Percentiles rank a stretch among this genome's conserved stretches.
Conservation (phyloP, 129 eudicot species). For the Centella asiatica region DNA sequence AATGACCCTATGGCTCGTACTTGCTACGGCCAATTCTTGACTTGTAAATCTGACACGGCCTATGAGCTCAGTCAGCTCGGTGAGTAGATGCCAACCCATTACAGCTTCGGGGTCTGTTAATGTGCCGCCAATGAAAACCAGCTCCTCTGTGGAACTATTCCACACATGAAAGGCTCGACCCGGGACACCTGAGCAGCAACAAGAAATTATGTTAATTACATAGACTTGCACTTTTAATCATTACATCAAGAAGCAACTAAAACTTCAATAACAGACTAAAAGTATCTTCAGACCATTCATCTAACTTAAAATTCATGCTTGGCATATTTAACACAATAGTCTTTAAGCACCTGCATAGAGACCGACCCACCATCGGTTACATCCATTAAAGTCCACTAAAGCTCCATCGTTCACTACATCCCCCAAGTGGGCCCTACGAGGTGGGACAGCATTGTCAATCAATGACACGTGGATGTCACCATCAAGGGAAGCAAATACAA, state of each 20-base stretch:
- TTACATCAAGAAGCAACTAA: background rate
- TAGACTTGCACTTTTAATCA: background rate
- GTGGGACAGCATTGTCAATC: conserved; percentile 26
- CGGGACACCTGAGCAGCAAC: conserved; percentile 53
- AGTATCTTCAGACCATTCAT: background rate
- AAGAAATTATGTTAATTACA: background rate
- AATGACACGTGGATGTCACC: conserved; percentile 68
- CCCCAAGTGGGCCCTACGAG: conserved; percentile 66
- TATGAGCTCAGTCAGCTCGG: conserved; percentile 44
- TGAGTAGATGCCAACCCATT: conserved; percentile 74
- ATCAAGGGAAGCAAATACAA: conserved; percentile 66
- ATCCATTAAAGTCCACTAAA: conserved; percentile 75
- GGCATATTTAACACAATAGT: background rate
- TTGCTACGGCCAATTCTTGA: conserved; percentile 53
- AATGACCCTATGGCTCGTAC: conserved; percentile 44
- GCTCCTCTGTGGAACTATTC: conserved; percentile 59
- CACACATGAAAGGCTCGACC: conserved; percentile 74
- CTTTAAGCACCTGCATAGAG: conserved; percentile 64
- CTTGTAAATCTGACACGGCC: conserved; percentile 66
- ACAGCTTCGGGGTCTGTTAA: conserved; percentile 84
- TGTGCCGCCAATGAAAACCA: conserved; percentile 56
- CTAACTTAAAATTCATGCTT: background rate
- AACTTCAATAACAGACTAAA: background rate
- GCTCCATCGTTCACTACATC: conserved; percentile 82
- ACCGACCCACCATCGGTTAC: conserved; percentile 82